Conservation (phyloP, 176 grass and related monocot species). For the Eremochloa ophiuroides region DNA sequence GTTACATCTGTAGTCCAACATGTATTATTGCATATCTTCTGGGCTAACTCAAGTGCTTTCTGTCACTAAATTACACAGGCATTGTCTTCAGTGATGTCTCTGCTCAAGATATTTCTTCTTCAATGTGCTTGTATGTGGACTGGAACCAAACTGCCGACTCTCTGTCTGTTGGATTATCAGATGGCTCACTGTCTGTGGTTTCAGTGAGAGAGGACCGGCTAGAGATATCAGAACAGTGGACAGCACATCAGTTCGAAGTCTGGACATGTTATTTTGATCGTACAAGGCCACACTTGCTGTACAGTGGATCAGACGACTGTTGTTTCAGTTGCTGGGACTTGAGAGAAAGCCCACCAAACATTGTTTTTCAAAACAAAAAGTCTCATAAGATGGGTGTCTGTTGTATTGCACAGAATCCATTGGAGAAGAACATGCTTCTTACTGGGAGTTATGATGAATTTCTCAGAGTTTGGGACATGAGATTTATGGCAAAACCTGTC, state of each 20-base stretch:
- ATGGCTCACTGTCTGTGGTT: slow-evolving; percentile 78
- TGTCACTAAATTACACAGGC: slow-evolving; percentile 38
- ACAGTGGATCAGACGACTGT: slow-evolving; percentile 82
- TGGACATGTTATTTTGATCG: slow-evolving; percentile 86
- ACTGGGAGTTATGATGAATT: slow-evolving; percentile 98
- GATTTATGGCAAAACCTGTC: slow-evolving; percentile 67
- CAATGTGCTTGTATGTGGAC: slow-evolving; percentile 89
- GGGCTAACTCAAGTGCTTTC: slow-evolving; percentile 9
- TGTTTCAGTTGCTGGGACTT: slow-evolving; percentile 91
- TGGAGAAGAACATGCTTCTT: slow-evolving; percentile 54
- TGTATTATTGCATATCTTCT: slow-evolving; percentile 1
- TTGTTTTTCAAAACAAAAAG: slow-evolving; percentile 63
- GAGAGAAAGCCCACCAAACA: slow-evolving; percentile 41
- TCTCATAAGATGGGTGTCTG: slow-evolving; percentile 90
- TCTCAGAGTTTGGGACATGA: slow-evolving; percentile 91
- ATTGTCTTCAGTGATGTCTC: slow-evolving; percentile 42
- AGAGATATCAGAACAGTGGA: slow-evolving; percentile 67
- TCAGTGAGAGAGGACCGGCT: slow-evolving; percentile 55
- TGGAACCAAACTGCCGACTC: slow-evolving; percentile 50
- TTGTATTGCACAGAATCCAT: slow-evolving; percentile 65
- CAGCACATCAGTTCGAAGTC: slow-evolving; percentile 82
- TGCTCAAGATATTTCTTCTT: slow-evolving; percentile 59
- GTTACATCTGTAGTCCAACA: not conserved
- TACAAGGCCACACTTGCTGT: slow-evolving; percentile 57
- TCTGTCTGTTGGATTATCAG: slow-evolving; percentile 72